These are phyloP conservation scores for Lobosporangium transversale DNA, from an alignment of 192 early-diverging fungal species.

Conservation along the genomic window DNA sequence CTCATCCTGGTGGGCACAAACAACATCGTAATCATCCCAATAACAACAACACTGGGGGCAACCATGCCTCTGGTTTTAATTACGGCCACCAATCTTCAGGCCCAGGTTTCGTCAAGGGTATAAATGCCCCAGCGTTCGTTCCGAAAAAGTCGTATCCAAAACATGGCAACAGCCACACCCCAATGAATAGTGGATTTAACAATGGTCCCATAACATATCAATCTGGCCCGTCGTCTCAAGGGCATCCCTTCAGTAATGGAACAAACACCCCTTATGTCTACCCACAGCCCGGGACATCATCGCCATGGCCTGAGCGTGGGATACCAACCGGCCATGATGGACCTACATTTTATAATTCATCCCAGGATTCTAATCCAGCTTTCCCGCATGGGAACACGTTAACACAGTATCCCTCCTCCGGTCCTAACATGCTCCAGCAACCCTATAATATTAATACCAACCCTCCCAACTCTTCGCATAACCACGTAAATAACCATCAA, in stretches of 20 bases:
- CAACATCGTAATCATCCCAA: constrained; percentile 5
- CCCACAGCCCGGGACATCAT: constrained; percentile 7
- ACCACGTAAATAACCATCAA: constrained; percentile 14
- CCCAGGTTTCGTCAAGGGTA: constrained; percentile 21
- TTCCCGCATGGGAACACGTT: constrained; percentile 16
- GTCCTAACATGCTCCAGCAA: constrained; percentile 1
- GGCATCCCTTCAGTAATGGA: constrained; percentile 15
- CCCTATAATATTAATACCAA: constrained; percentile 10
- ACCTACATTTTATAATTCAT: constrained; percentile 5
- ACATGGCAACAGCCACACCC: constrained; percentile 8
- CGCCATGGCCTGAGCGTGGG: constrained; percentile 31
- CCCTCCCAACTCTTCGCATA: constrained; percentile 9
- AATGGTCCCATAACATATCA: constrained; percentile 6
- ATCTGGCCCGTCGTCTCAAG: constrained; percentile 7
- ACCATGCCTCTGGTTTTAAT: constrained; percentile 7
- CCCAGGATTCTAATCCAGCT: constrained; percentile 9
- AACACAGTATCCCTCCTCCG: constrained; percentile 11
- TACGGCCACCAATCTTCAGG: constrained; percentile 1
- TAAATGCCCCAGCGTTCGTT: constrained; percentile 18
- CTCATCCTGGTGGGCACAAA: constrained; percentile 19
- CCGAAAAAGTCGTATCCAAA: constrained; percentile 29
- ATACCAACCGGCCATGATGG: constrained; percentile 21
- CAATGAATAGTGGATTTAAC: constrained; percentile 7
- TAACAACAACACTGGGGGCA: not conserved
- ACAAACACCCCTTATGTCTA: constrained; percentile 33